Evolutionary conservation across 1,139 yeast genomes (phyloP), one percentile per base, ranked within the genome.

Genomic region (Scheffersomyces titani): DNA sequence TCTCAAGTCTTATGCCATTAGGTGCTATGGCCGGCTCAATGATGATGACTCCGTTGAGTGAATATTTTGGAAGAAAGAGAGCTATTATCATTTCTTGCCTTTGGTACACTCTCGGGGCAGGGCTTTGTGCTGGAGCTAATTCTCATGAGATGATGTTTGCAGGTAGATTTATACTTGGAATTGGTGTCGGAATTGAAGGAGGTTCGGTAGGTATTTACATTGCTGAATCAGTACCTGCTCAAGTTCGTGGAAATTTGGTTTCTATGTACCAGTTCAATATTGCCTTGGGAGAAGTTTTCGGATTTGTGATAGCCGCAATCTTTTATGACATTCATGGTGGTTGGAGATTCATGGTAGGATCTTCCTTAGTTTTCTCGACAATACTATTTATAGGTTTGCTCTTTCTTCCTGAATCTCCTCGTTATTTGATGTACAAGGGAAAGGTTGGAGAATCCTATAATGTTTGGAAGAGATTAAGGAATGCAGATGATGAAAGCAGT

Each of bases 301-400:
- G 88, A 6, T 84, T 72, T 63, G 86, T 86, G 5, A 77, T 79
- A 60, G 84, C 84, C 55, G 88, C 86, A 47, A 84, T 82, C 44
- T 86, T 82, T 68, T 83, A 75, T 58, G 77, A 74, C 22, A 87
- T 83, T 22, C 65, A 72, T 4, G 85, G 81, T 47, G 85, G 85
- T 45, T 85, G 89, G 89, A 74, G 89, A 64, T 84, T 62, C 70
- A 85, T 82, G 86, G 77, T 80, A 52, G 88, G 85, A 51, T 82
- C 88, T 13, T 83, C 88, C 3, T 71, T 85, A 52, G 76, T 85
- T 1, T 85, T 84, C 63, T 84, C 89, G 6, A 81, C 87, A 1
- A 64, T 76, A 16, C 70, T 84, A 64, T 71, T 81, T 47, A 53
- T 74, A 56, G 87, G 87, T 44, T 65, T 83, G 68, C 70, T 78